phyloP scores from a whole-genome alignment of 805 yeast species.

The Brettanomyces nanus region DNA sequence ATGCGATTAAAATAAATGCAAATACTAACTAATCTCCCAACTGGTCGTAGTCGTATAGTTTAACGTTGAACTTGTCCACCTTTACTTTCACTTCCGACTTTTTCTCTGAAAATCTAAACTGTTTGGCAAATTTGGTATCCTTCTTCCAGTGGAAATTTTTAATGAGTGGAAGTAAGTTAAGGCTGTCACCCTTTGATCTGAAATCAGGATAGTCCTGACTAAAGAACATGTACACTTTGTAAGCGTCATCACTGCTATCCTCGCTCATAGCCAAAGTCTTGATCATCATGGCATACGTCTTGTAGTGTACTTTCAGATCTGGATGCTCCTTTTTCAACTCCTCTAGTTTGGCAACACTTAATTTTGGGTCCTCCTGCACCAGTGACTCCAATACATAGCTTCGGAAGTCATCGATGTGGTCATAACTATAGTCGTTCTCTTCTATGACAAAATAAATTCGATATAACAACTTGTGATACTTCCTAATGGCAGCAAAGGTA shows the following conservation, averaged over 20 bases:
- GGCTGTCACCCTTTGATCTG: slow-evolving; percentile 1
- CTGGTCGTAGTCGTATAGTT: slow-evolving; percentile 12
- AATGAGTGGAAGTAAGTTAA: background rate
- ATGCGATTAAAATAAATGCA: no score
- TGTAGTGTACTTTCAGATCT: slow-evolving; percentile 1
- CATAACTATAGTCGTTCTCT: background rate
- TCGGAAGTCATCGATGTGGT: background rate
- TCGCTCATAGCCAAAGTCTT: background rate
- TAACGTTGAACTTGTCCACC: slow-evolving; percentile 12
- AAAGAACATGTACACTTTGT: background rate
- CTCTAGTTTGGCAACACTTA: slow-evolving; percentile 1
- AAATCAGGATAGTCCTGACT: slow-evolving; percentile 1
- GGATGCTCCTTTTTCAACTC: slow-evolving; percentile 2
- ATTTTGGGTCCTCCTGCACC: background rate
- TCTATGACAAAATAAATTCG: background rate
- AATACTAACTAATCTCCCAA: slow-evolving; percentile 6
- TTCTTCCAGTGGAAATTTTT: background rate
- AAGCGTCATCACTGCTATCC: slow-evolving; percentile 2
- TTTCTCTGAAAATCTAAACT: background rate
- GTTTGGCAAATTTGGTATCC: slow-evolving; percentile 1
- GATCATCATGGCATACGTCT: slow-evolving; percentile 4
- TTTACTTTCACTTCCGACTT: slow-evolving; percentile 9
- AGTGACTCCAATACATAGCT: background rate
- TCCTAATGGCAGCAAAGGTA: background rate
- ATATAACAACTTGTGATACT: background rate